Base-by-base conservation (phyloP, 371 early-diverging fungal genomes). In the Mortierella sp. region DNA sequence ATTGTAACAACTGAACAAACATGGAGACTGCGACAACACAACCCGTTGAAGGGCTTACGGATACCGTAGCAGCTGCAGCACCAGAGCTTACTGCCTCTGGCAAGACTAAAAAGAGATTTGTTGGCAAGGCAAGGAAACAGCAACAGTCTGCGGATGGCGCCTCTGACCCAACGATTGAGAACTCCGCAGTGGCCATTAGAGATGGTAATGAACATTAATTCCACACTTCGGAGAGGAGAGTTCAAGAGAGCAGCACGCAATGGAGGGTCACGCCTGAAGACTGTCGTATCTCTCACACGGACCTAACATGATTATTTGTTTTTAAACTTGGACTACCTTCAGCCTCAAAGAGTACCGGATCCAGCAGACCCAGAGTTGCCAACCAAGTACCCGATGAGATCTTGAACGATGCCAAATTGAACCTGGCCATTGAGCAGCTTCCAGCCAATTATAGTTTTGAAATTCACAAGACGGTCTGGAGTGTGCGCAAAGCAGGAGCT, bases 361-460 rank as follows among this genome's bases (percentile, higher is more conserved):
- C 74, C n/a, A 64, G 70, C 22, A 64, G 77, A 39, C 67, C 73
- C 37, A 62, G 92, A 28, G 81, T 93, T 20, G 93, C 90, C 28
- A 94, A 94, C 78, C 95, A 95, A 71, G 89, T 97, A 18, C 97
- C 98, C 3, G 91, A 92, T 20, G 94, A 94, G 26, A 96, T 98
- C 22, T 84, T 96, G 55, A 90, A 94, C 69, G 92, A 98, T 72
- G 86, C 88, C 54, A 79, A 89, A 51, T 86, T 98, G 52, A 95
- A 94, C 75, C 89, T 91, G 58, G 95, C 96, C 2, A 92, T 98
- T 51, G 88, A 91, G 72, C 89, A 90, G 87, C 84, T 99, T 6
- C 99, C 99, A 18, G 75, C 88, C 57, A 99, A 99, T 86, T 99
- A 99, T 88, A 99, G 98, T 88, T 99, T 99, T 91, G 99, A 99